phyloP scores from a whole-genome alignment of 2,329 filamentous ascomycete genomes.

The Pyrenophora graminea region DNA sequence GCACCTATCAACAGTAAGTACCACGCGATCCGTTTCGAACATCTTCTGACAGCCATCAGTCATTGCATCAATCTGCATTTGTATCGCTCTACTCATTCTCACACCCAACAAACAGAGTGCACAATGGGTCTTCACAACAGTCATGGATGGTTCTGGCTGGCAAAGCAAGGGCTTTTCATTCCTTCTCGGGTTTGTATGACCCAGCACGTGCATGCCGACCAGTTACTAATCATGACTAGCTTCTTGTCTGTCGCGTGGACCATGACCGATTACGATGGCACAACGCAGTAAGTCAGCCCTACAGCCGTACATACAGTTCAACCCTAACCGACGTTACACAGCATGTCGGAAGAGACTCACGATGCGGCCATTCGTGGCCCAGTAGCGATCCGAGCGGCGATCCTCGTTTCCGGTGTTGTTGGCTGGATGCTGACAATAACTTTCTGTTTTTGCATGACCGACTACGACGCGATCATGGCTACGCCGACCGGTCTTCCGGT shows the following conservation, averaged over 20 bases:
- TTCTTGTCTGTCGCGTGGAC: slow-evolving; percentile 64
- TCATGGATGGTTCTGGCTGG: slow-evolving; percentile 67
- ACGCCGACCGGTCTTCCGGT: slow-evolving; percentile 65
- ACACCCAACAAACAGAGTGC: slow-evolving; percentile 64
- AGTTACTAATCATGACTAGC: slow-evolving; percentile 29
- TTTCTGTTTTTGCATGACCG: slow-evolving; percentile 65
- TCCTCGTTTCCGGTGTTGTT: slow-evolving; percentile 62
- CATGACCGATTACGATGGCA: slow-evolving; percentile 72
- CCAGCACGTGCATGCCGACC: neutral
- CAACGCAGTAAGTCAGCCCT: slow-evolving; percentile 59
- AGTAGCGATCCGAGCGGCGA: slow-evolving; percentile 62
- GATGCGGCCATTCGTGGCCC: slow-evolving; percentile 65
- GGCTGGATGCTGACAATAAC: slow-evolving; percentile 68
- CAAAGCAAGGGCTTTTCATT: slow-evolving; percentile 65
- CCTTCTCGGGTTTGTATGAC: slow-evolving; percentile 56
- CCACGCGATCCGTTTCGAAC: neutral
- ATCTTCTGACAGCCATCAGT: slow-evolving; percentile 43
- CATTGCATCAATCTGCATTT: slow-evolving; percentile 63
- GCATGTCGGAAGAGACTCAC: slow-evolving; percentile 69
- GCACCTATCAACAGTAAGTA: slow-evolving; percentile 65
- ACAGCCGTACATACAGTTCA: slow-evolving; percentile 22
- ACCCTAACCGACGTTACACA: slow-evolving; percentile 36
- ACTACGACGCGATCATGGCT: slow-evolving; percentile 60
- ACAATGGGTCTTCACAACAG: slow-evolving; percentile 64
- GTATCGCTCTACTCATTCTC: slow-evolving; percentile 60